Base-by-base conservation (phyloP, 2,329 filamentous ascomycete genomes). In the Cadophora luteo-olivacea region DNA sequence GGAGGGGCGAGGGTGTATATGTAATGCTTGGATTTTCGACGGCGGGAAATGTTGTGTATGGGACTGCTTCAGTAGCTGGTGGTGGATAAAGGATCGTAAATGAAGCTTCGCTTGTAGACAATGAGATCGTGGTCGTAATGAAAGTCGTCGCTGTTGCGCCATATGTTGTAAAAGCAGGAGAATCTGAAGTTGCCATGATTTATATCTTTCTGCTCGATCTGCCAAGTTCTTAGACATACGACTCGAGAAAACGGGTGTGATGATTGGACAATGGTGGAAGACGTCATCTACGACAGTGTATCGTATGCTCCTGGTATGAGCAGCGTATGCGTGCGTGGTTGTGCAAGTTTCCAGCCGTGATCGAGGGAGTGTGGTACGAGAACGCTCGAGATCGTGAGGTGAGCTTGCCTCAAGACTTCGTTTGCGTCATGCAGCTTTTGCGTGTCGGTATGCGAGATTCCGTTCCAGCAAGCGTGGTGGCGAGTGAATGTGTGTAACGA, bases 121-220 rank as follows among this genome's bases (percentile, higher is more conserved):
- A 55, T 7, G 67, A 68, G 36, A 72, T 64, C 1, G 67, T 69
- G 14, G 71, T 71, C 11, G 66, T 68, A 51, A 71, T 61, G 19
- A 67, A 66, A 0, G 66, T 71, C 0, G 67, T 72, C 9, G 24
- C 49, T 8, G 70, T 73, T 45, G 52, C 68, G 14, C 65, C 68
- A 24, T 68, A 73, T 14, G 25, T 33, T 3, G 60, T 60, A 9
- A 41, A 8, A 16, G 51, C 36, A 6, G 49, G 41, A 4, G 45
- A 25, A 57, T 19, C 45, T 49, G 45, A 32, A 11, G 52, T 12
- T 16, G 52, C 51, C 67, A 66, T 66, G 19, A 36, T 33, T 11
- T 25, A n/a, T 33, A 25, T 38, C 29, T 64, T 57, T 3, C 29
- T 49, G 8, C 45, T 49, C 11, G 6, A 45, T 45, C 41, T 45